Evolutionary conservation across 129 eudicot genomes (phyloP), one percentile per base, ranked within the genome.

Genomic region (Pulicaria dysenterica): DNA sequence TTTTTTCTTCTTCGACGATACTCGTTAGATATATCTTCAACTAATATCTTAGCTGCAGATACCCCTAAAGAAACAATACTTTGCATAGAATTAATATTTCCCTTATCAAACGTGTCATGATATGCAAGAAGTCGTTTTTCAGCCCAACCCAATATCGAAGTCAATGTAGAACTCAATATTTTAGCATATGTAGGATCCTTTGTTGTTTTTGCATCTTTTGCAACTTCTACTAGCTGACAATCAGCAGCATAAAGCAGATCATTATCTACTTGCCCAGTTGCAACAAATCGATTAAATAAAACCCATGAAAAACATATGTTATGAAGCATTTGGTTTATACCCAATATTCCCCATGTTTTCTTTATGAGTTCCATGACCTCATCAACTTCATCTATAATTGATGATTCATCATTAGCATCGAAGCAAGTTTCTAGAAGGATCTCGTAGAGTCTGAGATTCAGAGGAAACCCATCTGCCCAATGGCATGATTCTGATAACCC

Each of bases 381-480:
- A 65, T 95, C 99, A 62, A 86, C 86, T 73, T 95, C 99, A 50
- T 95, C 99, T 15, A 95, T 74, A 8, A 95, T 85, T 6, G 96
- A 82, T 3, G 90, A 79, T 60, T 95, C 97, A 19, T 91, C 94
- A 67, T 78, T 88, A 51, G 74, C 59, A 83, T 95, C 97, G 66
- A 95, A 95, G 67, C 89, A 90, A 5, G 99, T 86, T 86, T 95
- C 97, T 38, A 95, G 83, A 81, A 95, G 92, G 72, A 83, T 83
- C 60, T 95, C 96, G 66, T 95, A 95, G 36, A 95, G 90, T 46
- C 96, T 81, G 72, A 95, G 89, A 80, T 95, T 95, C 46, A 95
- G 48, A 0, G 99, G 99, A 68, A 85, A 80, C 11, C 99, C 99
- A 59, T 95, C 97, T 12, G 97, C 99, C 99, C 99, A 95, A 73